A percentile compares a stretch with the other conserved stretches of the same genome.
Conservation (phyloP, 805 yeast species). For the Debaryomyces castellii region DNA sequence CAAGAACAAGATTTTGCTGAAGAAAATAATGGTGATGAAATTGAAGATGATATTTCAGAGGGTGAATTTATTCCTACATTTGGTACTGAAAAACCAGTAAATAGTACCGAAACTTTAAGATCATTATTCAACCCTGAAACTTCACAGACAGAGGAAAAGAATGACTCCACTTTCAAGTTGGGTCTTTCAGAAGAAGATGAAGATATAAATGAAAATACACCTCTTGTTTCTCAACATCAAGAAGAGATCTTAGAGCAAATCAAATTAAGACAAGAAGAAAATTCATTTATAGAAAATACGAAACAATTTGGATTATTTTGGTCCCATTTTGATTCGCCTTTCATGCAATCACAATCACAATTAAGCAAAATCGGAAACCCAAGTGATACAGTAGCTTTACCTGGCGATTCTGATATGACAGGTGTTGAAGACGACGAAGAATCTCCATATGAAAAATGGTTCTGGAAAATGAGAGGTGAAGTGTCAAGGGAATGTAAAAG, state of each 20-base stretch:
- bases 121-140: conserved; percentile 50
- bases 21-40: background rate
- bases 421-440: conserved; percentile 33
- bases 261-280: conserved; percentile 19
- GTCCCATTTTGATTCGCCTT: conserved; percentile 82
- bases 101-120: conserved; percentile 53
- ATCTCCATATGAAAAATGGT: conserved; percentile 66
- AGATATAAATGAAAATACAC: conserved; percentile 43
- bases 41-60: conserved; percentile 13
- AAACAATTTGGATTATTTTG: conserved; percentile 62
- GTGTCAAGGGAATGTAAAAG: conserved; percentile 74
- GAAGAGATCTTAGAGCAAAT: conserved; percentile 28
- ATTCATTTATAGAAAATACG: background rate
- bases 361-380: conserved; percentile 52
- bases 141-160: background rate
- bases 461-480: conserved; percentile 81
- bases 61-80: conserved; percentile 59
- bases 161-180: conserved; percentile 36
- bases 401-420: conserved; percentile 36
- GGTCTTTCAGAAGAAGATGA: conserved; percentile 43
- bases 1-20: too few species aligned
- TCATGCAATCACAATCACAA: conserved; percentile 81
- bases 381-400: conserved; percentile 29
- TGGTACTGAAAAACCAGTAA: conserved; percentile 34
- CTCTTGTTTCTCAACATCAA: conserved; percentile 19